Base-by-base conservation (phyloP, 169 alveolate genomes). In the Plasmodium coatneyi region DNA sequence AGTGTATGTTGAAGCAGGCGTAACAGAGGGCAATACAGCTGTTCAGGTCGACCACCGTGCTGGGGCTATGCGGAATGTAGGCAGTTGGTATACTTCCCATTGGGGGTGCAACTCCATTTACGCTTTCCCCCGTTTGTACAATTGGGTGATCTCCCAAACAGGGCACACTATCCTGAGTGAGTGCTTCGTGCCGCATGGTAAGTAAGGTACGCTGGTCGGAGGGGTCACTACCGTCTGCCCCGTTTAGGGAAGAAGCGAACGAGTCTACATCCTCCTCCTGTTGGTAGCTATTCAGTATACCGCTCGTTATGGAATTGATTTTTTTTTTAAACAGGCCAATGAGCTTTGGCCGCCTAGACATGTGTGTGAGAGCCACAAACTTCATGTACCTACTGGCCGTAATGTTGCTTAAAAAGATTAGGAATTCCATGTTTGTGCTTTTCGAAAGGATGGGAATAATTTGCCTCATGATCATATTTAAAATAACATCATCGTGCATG, bases 391-490 rank as follows among this genome's bases (percentile, higher is more conserved):
- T 54, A 87, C 81, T 87, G 25, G 93, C 30, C 49, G 86, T 60
- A 36, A 87, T 87, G 70, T 87, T 87, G 66, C 93, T 87, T 87
- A 87, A 66, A 34, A 87, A 87, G 28, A 87, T 87, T 87, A 87
- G 32, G 60, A 87, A 87, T 34, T 87, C 93, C n/a, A 87, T 87
- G 43, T 46, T 87, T 1, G 86, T 34, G 6, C 89, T 34, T 60
- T 87, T 87, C 25, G 81, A 32, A 3, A 87, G 66, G 7, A 87
- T 79, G 22, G 93, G 93, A 22, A 87, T 60, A 39, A 87, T 87
- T 60, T 87, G 93, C 25, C 93, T 41, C 87, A 87, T 76, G 4
- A 87, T 87, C 93, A 87, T 87, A 87, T 87, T 87, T 87, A 87
- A 36, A 60, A 87, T 79, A 9, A 78, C 82, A 79, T 78, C 90